These are phyloP conservation scores for Eryngium alpinum DNA, from an alignment of 140 eudicot species.

Conservation along the genomic window DNA sequence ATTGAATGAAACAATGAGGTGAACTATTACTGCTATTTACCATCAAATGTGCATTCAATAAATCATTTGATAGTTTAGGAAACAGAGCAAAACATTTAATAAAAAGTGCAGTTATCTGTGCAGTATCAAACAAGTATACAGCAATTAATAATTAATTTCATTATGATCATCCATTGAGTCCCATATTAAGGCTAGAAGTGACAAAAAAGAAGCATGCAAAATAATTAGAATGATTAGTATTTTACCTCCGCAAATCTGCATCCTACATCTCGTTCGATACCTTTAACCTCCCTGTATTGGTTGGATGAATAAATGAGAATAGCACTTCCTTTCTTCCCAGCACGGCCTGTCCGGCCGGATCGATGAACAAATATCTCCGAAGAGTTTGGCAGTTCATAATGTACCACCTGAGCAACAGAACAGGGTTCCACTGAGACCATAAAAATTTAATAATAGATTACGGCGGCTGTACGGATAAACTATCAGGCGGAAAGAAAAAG, in stretches of 20 bases:
- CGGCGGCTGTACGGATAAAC: not conserved
- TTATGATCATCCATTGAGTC: too few species aligned
- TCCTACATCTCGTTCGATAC: conserved; percentile 79
- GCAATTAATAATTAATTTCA: too few species aligned
- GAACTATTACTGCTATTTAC: too few species aligned
- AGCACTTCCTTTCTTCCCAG: conserved; percentile 92
- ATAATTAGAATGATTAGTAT: not conserved
- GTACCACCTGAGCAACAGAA: conserved; percentile 50
- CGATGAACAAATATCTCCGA: conserved; percentile 92
- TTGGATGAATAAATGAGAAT: conserved; percentile 60
- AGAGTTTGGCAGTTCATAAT: conserved; percentile 76
- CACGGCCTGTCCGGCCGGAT: conserved; percentile 97
- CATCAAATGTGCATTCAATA: too few species aligned
- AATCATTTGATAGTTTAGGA: too few species aligned
- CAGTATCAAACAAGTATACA: too few species aligned
- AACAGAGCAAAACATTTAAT: too few species aligned
- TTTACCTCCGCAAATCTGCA: conserved; percentile 67
- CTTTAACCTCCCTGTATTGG: conserved; percentile 65
- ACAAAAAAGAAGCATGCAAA: not conserved
- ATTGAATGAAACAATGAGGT: too few species aligned
- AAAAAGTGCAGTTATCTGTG: too few species aligned
- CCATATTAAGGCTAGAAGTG: not conserved
- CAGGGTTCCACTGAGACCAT: not conserved
- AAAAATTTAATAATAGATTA: not conserved
- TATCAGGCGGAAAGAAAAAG: not conserved